Percentiles rank a stretch among this genome's conserved stretches.
Conservation (phyloP, 2,329 filamentous ascomycete species). For the Lachnellula suecica region DNA sequence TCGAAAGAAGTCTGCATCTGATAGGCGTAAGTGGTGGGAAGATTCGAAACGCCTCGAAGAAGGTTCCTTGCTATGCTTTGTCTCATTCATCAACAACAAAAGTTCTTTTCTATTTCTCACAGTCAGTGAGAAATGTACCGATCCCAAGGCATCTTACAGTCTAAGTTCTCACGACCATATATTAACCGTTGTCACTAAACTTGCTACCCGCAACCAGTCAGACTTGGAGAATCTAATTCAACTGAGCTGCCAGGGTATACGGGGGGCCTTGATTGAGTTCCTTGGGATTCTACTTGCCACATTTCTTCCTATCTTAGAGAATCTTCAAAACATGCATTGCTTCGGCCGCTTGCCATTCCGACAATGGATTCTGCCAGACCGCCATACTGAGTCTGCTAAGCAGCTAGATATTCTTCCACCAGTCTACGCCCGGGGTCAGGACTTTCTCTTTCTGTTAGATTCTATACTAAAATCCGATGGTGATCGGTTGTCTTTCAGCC, state of each 20-base stretch:
- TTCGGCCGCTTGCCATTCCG: conserved; percentile 19
- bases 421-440: conserved; percentile 14
- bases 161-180: conserved; percentile 15
- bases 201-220: conserved; percentile 16
- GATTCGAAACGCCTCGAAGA: conserved; percentile 23
- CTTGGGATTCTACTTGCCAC: conserved; percentile 31
- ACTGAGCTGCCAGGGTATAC: conserved; percentile 11
- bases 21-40: conserved; percentile 22
- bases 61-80: conserved; percentile 18
- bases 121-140: conserved; percentile 18
- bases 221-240: conserved; percentile 17
- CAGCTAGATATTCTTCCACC: conserved; percentile 19
- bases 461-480: conserved; percentile 19
- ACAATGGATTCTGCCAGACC: conserved; percentile 21
- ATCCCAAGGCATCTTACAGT: conserved; percentile 14
- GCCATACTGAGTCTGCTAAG: neutral
- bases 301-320: conserved; percentile 31
- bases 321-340: conserved; percentile 29
- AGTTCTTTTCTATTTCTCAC: conserved; percentile 13
- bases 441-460: conserved; percentile 16
- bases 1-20: conserved; percentile 14
- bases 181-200: conserved; percentile 24
- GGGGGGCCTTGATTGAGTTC: conserved; percentile 31
- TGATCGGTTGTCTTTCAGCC: conserved; percentile 3
- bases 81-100: conserved; percentile 11